These are phyloP conservation scores for Albizia julibrissin DNA, from an alignment of 306 rosid genomes.

Conservation along the genomic window DNA sequence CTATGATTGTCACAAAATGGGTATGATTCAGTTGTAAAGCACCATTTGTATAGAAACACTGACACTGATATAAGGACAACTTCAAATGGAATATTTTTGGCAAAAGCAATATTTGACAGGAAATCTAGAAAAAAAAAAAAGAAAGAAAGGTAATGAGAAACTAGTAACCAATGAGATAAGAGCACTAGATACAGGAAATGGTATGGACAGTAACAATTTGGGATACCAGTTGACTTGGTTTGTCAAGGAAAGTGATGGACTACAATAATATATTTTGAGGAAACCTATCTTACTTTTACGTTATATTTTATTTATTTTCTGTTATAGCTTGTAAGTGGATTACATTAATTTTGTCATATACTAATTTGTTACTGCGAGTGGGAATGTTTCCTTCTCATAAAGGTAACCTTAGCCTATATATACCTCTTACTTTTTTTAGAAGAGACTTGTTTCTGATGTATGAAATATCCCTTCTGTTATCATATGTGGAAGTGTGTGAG, in stretches of 20 bases:
- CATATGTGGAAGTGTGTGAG: background rate
- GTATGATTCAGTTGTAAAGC: background rate
- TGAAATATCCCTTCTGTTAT: background rate
- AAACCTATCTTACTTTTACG: background rate
- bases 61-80: background rate
- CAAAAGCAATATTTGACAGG: background rate
- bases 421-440: background rate
- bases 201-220: background rate
- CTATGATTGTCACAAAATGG: background rate
- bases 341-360: background rate
- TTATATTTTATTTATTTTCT: background rate
- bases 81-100: background rate
- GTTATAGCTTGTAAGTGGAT: background rate
- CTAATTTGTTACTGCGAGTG: background rate
- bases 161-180: background rate
- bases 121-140: background rate
- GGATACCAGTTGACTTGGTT: background rate
- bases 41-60: background rate
- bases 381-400: background rate
- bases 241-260: background rate
- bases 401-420: background rate
- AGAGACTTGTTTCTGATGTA: background rate
- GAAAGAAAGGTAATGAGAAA: background rate
- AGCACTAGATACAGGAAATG: slow-evolving; percentile 8
- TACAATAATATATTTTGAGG: background rate